These are phyloP conservation scores for Glarea lozoyensis DNA, from an alignment of 495 filamentous ascomycete genomes.

Conservation along the genomic window DNA sequence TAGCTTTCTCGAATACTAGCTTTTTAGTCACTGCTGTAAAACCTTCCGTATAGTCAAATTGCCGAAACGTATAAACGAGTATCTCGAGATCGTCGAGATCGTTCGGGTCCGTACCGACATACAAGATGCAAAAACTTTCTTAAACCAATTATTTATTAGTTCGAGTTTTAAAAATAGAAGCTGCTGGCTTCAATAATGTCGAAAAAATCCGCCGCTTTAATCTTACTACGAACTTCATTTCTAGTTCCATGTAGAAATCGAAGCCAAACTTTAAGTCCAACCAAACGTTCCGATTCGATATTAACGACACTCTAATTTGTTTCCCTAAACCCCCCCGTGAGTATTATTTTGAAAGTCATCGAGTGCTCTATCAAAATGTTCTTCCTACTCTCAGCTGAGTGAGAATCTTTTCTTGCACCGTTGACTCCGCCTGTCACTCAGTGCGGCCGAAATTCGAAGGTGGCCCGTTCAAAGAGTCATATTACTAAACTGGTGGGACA, in stretches of 20 bases:
- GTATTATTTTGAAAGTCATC: background rate
- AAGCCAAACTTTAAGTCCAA: constrained; percentile 1
- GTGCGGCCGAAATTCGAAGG: no score
- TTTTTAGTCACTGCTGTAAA: background rate
- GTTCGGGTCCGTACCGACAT: background rate
- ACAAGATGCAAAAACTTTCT: background rate
- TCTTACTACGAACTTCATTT: background rate
- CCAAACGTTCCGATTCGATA: background rate
- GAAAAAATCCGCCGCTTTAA: constrained; percentile 1
- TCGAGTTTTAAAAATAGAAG: background rate
- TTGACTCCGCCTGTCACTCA: no score
- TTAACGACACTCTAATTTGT: background rate
- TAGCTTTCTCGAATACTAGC: background rate
- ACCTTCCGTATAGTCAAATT: background rate
- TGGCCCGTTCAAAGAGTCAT: no score
- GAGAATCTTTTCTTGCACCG: background rate
- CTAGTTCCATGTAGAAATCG: background rate
- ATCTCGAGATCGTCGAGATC: background rate
- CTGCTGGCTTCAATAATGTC: background rate
- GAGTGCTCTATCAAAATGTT: background rate
- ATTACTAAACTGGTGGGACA: no score
- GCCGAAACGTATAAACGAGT: background rate
- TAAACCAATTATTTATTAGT: constrained; percentile 2
- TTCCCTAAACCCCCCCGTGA: background rate
- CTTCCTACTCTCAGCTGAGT: background rate